Percentiles rank a stretch among this genome's conserved stretches.
These are phyloP conservation scores for Pseudocercospora cruenta DNA, from an alignment of 2,329 filamentous ascomycete genomes.

Conservation along the genomic window DNA sequence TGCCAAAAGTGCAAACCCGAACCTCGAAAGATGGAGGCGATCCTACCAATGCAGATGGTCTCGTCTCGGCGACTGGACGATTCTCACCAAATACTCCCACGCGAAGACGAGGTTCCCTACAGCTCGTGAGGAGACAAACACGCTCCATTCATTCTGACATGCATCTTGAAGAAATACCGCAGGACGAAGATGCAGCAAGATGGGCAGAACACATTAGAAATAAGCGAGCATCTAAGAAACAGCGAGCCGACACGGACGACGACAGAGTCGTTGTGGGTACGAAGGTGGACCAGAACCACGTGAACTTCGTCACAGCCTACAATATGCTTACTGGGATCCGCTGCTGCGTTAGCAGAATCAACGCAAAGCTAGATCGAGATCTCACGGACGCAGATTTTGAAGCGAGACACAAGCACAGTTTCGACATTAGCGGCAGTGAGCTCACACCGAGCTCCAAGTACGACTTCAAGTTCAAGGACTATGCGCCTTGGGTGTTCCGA, in stretches of 20 bases:
- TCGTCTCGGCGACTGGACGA: slow-evolving; percentile 69
- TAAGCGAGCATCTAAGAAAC: slow-evolving; percentile 85
- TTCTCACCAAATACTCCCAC: slow-evolving; percentile 73
- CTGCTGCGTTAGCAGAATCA: slow-evolving; percentile 92
- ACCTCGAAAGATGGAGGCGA: slow-evolving; percentile 69
- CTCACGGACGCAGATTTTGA: slow-evolving; percentile 91
- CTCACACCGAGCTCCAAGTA: slow-evolving; percentile 97
- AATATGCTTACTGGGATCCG: slow-evolving; percentile 99
- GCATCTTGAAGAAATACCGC: slow-evolving; percentile 78
- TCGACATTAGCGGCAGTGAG: slow-evolving; percentile 97
- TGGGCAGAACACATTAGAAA: slow-evolving; percentile 94
- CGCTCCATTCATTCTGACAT: slow-evolving; percentile 83
- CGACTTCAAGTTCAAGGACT: slow-evolving; percentile 99
- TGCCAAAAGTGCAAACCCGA: slow-evolving; percentile 72
- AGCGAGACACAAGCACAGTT: slow-evolving; percentile 95
- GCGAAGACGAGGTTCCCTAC: slow-evolving; percentile 79
- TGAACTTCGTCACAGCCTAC: slow-evolving; percentile 94
- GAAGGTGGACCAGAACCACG: slow-evolving; percentile 93
- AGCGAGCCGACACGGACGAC: slow-evolving; percentile 84
- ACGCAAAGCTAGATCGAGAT: slow-evolving; percentile 91
- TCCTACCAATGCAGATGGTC: slow-evolving; percentile 58
- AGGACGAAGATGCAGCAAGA: slow-evolving; percentile 85
- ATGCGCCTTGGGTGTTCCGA: slow-evolving; percentile 99
- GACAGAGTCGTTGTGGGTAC: slow-evolving; percentile 91
- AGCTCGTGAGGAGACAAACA: slow-evolving; percentile 76